Evolutionary conservation across 2,329 filamentous ascomycete genomes (phyloP), one percentile per base, ranked within the genome.

Genomic region (Paecilomyces sp.): DNA sequence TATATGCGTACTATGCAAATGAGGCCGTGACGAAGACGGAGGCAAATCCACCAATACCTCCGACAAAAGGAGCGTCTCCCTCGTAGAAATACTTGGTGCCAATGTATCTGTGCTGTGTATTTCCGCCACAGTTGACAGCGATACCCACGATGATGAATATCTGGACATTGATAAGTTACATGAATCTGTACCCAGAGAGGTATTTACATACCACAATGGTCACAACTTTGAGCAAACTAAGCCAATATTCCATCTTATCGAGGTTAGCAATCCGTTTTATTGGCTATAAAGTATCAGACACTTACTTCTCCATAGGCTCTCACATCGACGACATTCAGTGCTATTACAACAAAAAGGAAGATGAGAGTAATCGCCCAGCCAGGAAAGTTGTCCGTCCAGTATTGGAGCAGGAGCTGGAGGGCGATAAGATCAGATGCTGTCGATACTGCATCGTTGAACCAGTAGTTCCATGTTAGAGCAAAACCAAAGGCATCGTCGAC

Each of bases 101-200:
- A 24, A 87, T 84, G 62, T 87, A 87, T 54, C 75, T 72, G 57
- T 82, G 77, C 0, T 74, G 67, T 0, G 69, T 76, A 61, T 86
- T 87, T 12, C 77, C 85, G 18, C 85, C 85, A 58, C 77, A 80
- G 61, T 85, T 85, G 51, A 85, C 82, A 1, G 76, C 83, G 54
- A 88, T 85, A 1, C 85, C 83, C 53, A 87, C 76, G 31, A 88
- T 79, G 61, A 88, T 86, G 67, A 88, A 88, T 56, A 85, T 77
- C 79, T 81, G 51, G 9, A 9, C 54, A 18, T 5, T 57, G 13
- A 41, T 58, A 34, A 33, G 56, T 31, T 9, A 47, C n/a, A 22
- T 2, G 18, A 47, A 47, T 47, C 4, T 13, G 15, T 8, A 47
- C 3, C 7, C 8, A 15, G 7, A n/a, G 7, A 2, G 18, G n/a